Evolutionary conservation across 169 alveolate genomes (phyloP).

Genomic region (Theileria parva): DNA sequence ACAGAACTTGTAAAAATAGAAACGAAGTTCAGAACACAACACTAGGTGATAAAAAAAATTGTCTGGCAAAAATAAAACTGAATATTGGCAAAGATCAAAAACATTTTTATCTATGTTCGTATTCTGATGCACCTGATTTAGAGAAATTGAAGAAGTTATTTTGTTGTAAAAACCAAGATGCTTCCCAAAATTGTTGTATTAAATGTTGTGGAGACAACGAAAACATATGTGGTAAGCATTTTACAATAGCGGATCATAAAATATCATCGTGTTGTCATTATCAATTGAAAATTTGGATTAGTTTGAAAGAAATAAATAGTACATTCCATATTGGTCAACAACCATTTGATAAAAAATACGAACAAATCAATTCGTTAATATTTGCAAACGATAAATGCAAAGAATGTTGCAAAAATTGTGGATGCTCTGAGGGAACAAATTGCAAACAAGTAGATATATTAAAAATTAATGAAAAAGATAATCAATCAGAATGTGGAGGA

Average conservation of each 20-base stretch:
- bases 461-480: neutral
- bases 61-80: slow-evolving; percentile 21
- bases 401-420: neutral
- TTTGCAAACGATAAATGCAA: slow-evolving; percentile 4
- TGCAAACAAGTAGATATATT: neutral
- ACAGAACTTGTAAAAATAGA: neutral
- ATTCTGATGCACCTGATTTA: neutral
- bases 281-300: slow-evolving; percentile 32
- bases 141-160: slow-evolving; percentile 1
- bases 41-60: neutral
- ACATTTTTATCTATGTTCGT: neutral
- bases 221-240: slow-evolving; percentile 3
- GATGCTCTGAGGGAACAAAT: neutral
- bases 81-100: neutral
- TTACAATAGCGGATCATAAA: slow-evolving; percentile 1
- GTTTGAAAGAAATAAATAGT: slow-evolving; percentile 21
- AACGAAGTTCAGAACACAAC: slow-evolving; percentile 1
- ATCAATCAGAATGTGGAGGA: neutral
- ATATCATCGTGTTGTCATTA: slow-evolving; percentile 57
- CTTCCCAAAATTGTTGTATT: neutral
- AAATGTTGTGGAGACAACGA: slow-evolving; percentile 1
- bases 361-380: slow-evolving; percentile 23
- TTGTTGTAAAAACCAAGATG: neutral
- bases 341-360: slow-evolving; percentile 43
- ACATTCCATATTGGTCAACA: slow-evolving; percentile 23